Percentiles rank a stretch among this genome's conserved stretches.
Evolutionary conservation across 1,284 basidiomycete species (phyloP).

Genomic region (Agaricales sp.): DNA sequence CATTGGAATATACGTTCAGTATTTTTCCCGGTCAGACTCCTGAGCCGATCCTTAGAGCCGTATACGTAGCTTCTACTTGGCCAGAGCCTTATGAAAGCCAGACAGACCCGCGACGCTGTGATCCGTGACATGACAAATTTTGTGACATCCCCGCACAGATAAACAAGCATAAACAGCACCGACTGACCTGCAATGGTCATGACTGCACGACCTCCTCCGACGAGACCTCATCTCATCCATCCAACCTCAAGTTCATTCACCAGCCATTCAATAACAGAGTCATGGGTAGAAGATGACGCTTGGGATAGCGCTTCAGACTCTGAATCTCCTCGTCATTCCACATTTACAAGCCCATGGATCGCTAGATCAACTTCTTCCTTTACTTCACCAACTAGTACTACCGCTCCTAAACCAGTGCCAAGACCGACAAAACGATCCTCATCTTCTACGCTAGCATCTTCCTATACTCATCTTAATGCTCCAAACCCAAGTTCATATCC

Average conservation of each 20-base stretch:
- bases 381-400: slow-evolving; percentile 24
- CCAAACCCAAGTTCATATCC: slow-evolving; percentile 74
- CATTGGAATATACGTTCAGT: no score
- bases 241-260: background rate
- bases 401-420: slow-evolving; percentile 51
- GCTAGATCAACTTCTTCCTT: slow-evolving; percentile 21
- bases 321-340: slow-evolving; percentile 50
- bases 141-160: no score
- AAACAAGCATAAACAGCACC: no score
- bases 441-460: slow-evolving; percentile 63
- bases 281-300: slow-evolving; percentile 76
- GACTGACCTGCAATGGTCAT: no score
- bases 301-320: slow-evolving; percentile 86
- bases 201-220: background rate
- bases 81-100: no score
- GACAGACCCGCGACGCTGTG: no score
- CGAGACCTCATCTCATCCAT: background rate
- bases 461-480: slow-evolving; percentile 71
- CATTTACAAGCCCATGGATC: slow-evolving; percentile 37
- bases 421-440: slow-evolving; percentile 40
- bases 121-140: no score
- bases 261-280: background rate
- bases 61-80: no score
- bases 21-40: no score
- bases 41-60: no score